A percentile compares a stretch with the other conserved stretches of the same genome.
Conservation (phyloP, 495 filamentous ascomycete species). For the Annulohypoxylon nitens region DNA sequence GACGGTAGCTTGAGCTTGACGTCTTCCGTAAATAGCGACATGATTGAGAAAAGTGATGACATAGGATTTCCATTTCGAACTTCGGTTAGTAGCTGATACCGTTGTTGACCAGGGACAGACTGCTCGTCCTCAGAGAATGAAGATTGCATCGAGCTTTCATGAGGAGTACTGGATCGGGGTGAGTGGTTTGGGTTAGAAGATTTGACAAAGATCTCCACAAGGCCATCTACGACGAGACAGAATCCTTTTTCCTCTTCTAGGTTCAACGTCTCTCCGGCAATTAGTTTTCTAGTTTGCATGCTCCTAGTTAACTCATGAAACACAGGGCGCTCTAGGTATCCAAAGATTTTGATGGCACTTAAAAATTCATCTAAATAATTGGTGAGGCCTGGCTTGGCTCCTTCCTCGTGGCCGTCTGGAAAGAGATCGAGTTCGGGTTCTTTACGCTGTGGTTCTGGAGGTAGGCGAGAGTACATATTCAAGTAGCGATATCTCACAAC, state of each 20-base stretch:
- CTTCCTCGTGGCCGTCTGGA: constrained; percentile 89
- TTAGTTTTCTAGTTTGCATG: constrained; percentile 97
- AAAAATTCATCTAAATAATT: constrained; percentile 98
- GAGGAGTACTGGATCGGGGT: constrained; percentile 45
- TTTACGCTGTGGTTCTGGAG: constrained; percentile 94
- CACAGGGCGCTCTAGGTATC: constrained; percentile 94
- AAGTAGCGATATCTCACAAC: constrained; percentile 92
- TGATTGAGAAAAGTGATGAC: constrained; percentile 97
- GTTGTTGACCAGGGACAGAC: constrained; percentile 70
- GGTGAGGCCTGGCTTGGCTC: constrained; percentile 88
- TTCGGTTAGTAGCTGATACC: constrained; percentile 93
- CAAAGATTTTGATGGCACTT: constrained; percentile 99
- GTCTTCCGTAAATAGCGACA: constrained; percentile 96
- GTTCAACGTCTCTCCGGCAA: constrained; percentile 93
- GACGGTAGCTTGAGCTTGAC: constrained; percentile 72
- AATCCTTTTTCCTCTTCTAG: constrained; percentile 98
- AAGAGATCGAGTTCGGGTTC: constrained; percentile 96
- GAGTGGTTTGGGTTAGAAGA: constrained; percentile 72
- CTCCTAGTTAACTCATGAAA: constrained; percentile 97
- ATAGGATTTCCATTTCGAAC: constrained; percentile 98
- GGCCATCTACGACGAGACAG: constrained; percentile 94
- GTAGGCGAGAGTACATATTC: constrained; percentile 94
- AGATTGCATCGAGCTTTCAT: constrained; percentile 46
- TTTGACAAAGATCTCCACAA: constrained; percentile 99
- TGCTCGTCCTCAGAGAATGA: constrained; percentile 76